Percentiles rank a stretch among this genome's conserved stretches.
These are phyloP conservation scores for Ganoderma boninense DNA, from an alignment of 1,284 basidiomycete genomes.

Conservation along the genomic window DNA sequence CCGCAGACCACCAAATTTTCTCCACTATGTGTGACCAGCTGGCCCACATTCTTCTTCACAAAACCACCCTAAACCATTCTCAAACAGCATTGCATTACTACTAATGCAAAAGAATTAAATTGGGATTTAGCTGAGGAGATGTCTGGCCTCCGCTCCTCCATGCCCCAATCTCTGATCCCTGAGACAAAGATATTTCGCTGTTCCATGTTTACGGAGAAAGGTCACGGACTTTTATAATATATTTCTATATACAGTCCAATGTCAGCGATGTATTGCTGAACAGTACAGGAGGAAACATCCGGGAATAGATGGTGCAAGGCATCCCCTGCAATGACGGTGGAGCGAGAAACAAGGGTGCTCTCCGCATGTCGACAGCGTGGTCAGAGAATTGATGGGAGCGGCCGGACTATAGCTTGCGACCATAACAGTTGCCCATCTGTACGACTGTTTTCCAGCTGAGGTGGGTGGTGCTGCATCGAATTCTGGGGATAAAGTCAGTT, in stretches of 20 bases:
- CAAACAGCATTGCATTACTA: constrained; percentile 15
- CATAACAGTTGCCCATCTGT: too few species aligned
- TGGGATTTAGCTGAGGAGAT: constrained; percentile 17
- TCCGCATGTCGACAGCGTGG: too few species aligned
- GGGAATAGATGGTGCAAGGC: constrained; percentile 1
- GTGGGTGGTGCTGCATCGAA: too few species aligned
- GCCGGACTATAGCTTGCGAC: too few species aligned
- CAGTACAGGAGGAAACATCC: neutral
- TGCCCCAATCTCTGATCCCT: neutral
- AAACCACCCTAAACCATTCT: constrained; percentile 16
- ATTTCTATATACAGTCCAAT: constrained; percentile 8
- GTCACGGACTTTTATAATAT: constrained; percentile 6
- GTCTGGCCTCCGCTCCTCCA: neutral
- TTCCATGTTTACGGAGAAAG: neutral
- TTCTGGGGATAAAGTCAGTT: too few species aligned
- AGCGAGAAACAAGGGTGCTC: neutral
- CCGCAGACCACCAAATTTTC: constrained; percentile 20
- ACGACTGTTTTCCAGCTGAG: too few species aligned
- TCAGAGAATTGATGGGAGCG: too few species aligned
- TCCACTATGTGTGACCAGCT: constrained; percentile 10
- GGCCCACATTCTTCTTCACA: constrained; percentile 7
- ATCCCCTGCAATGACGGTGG: constrained; percentile 3
- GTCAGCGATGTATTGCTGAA: constrained; percentile 1
- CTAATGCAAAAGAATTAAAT: constrained; percentile 21
- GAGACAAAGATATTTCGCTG: constrained; percentile 8